Base-by-base conservation (phyloP, 331 rosid genomes). In the Pyrus hybrid region DNA sequence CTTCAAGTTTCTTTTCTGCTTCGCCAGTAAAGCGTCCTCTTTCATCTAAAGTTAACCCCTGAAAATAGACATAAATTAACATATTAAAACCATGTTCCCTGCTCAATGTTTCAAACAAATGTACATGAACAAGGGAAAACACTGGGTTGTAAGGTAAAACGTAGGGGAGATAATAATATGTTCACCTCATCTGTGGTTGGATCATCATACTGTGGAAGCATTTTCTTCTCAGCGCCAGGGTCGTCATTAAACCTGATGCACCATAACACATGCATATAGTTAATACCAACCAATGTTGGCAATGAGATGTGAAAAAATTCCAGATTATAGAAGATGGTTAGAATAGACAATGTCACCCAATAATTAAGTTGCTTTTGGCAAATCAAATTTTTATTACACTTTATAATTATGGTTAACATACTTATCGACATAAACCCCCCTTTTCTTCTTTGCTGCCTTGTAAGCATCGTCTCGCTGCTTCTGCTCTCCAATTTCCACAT, bases 401-500 rank as follows among this genome's bases (percentile, higher is more conserved):
- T 0, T 10, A 71, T 2, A 77, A 62, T 47, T 45, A 71, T 76
- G 67, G 16, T 37, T 68, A 71, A 77, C 96, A 84, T 90, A 92
- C 97, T 92, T 94, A 81, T 94, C 97, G 71, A 68, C 93, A 67
- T 90, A 94, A 63, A 76, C 67, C 67, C 97, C 97, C 7, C 83
- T 74, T 89, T 92, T 94, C 87, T 88, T 92, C 87, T 90, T 90
- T 64, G 97, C 88, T 74, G 97, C 97, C 81, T 87, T 90, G 80
- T 94, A 92, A 73, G 99, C 97, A 1, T 88, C 92, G 71, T 92
- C 85, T 63, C 97, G 85, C 49, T 53, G 87, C 85, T 89, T 90
- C 81, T 94, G 99, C 77, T 92, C 99, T 69, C 99, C 97, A 70
- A 94, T 78, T 83, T 94, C 97, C 77, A 94, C 84, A 67, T 94